Evolutionary conservation across 2,329 filamentous ascomycete genomes (phyloP).

Genomic region (Curvularia sp.): DNA sequence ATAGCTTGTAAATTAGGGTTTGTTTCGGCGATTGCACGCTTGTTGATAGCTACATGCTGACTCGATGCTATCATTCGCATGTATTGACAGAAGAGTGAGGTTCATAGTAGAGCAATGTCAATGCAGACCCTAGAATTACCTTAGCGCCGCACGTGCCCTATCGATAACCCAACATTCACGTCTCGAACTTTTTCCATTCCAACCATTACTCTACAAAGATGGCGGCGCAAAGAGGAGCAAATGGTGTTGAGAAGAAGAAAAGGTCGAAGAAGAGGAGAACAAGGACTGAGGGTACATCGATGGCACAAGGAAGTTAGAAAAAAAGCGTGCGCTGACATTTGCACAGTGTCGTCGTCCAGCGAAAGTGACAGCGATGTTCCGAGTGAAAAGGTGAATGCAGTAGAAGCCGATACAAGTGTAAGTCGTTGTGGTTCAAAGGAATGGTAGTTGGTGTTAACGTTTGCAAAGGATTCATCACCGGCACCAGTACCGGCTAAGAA

Average conservation of each 20-base stretch:
- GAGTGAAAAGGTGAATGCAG: slow-evolving; percentile 9
- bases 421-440: not conserved
- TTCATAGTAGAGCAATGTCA: not conserved
- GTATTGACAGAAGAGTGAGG: not conserved
- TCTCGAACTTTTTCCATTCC: slow-evolving; percentile 28
- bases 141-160: slow-evolving; percentile 20
- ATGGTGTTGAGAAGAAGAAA: slow-evolving; percentile 34
- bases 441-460: not conserved
- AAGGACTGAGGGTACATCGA: slow-evolving; percentile 37
- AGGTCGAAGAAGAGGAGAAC: slow-evolving; percentile 42
- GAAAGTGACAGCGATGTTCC: slow-evolving; percentile 43
- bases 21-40: not conserved
- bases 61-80: not conserved
- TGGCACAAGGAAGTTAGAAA: not conserved
- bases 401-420: slow-evolving; percentile 9
- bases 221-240: slow-evolving; percentile 31
- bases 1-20: slow-evolving; percentile 10
- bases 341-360: slow-evolving; percentile 40
- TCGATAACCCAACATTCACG: slow-evolving; percentile 35
- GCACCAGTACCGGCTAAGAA: slow-evolving; percentile 19
- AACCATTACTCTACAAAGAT: slow-evolving; percentile 23
- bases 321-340: slow-evolving; percentile 17
- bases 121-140: slow-evolving; percentile 6
- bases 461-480: slow-evolving; percentile 9
- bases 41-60: not conserved